phyloP scores from a whole-genome alignment of 176 grass and related monocot genomes.

The Saccharum officinarum region DNA sequence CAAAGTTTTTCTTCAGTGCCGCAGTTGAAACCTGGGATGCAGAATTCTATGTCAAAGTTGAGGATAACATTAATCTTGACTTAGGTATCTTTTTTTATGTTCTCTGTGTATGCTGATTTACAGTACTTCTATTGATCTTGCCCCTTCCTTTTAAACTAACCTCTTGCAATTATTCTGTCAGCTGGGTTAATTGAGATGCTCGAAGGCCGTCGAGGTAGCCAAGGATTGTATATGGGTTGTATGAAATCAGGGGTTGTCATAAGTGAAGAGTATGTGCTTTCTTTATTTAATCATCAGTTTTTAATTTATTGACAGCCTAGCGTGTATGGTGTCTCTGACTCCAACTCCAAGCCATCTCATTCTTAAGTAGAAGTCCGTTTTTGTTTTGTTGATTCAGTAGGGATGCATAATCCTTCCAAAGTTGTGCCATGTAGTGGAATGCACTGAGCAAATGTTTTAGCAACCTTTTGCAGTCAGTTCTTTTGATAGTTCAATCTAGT shows the following conservation, averaged over 20 bases:
- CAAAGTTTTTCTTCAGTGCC: slow-evolving; percentile 90
- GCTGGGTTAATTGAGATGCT: slow-evolving; percentile 96
- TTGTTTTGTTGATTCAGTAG: slow-evolving; percentile 19
- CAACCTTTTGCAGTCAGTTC: neutral
- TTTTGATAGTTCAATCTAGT: slow-evolving; percentile 12
- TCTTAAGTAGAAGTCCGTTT: neutral
- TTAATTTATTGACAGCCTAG: slow-evolving; percentile 4
- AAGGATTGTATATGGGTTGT: slow-evolving; percentile 92
- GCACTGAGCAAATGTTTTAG: neutral
- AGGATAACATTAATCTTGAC: slow-evolving; percentile 91
- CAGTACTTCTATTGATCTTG: slow-evolving; percentile 15
- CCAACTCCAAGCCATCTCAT: neutral
- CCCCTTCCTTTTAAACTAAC: neutral
- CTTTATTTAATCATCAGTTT: neutral
- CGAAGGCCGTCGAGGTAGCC: slow-evolving; percentile 53
- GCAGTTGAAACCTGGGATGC: slow-evolving; percentile 96
- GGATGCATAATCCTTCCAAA: neutral
- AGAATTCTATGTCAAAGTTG: slow-evolving; percentile 93
- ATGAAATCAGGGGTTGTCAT: slow-evolving; percentile 92
- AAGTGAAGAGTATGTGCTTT: slow-evolving; percentile 87
- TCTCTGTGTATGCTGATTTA: neutral
- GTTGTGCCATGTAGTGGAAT: neutral
- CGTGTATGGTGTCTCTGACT: neutral
- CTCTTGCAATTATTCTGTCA: slow-evolving; percentile 37
- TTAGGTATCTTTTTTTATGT: slow-evolving; percentile 44